Percentiles rank a stretch among this genome's conserved stretches.
These are phyloP conservation scores for Psilocybe mexicana DNA, from an alignment of 1,284 basidiomycete genomes.

Conservation along the genomic window DNA sequence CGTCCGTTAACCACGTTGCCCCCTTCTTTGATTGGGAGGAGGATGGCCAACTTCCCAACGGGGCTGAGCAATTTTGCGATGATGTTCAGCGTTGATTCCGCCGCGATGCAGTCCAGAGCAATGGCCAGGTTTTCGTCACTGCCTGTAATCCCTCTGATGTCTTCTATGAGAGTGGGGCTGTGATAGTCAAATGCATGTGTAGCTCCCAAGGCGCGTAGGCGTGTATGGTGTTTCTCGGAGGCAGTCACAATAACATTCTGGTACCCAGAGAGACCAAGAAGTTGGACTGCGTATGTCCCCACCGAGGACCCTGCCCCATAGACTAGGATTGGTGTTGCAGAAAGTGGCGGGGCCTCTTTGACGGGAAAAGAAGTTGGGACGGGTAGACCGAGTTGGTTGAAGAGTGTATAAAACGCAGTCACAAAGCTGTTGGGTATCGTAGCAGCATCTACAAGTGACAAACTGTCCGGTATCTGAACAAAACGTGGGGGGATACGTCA, in stretches of 20 bases:
- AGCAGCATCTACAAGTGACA: conserved; percentile 42
- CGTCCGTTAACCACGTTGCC: conserved; percentile 33
- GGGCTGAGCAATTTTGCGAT: conserved; percentile 39
- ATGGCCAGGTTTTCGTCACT: conserved; percentile 37
- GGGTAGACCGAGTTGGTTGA: conserved; percentile 44
- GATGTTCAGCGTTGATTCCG: conserved; percentile 37
- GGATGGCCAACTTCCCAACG: conserved; percentile 40
- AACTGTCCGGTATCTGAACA: conserved; percentile 41
- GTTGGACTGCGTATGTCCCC: conserved; percentile 55
- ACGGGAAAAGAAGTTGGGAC: conserved; percentile 40
- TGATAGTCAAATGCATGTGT: conserved; percentile 52
- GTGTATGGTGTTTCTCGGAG: conserved; percentile 46
- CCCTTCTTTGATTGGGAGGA: conserved; percentile 51
- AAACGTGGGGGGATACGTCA: neutral
- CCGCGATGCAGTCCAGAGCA: conserved; percentile 45
- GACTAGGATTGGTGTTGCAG: conserved; percentile 45
- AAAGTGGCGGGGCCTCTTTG: conserved; percentile 31
- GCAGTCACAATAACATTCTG: conserved; percentile 53
- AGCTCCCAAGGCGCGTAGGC: conserved; percentile 50
- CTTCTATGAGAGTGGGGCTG: conserved; percentile 38
- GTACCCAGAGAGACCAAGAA: conserved; percentile 55
- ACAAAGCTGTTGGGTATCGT: conserved; percentile 55
- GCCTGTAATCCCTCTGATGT: conserved; percentile 40
- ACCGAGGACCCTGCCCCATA: conserved; percentile 59
- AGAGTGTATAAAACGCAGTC: conserved; percentile 49